Evolutionary conservation across 1,284 basidiomycete species (phyloP), one percentile per base, ranked within the genome.

Genomic region (Mycena citricolor): DNA sequence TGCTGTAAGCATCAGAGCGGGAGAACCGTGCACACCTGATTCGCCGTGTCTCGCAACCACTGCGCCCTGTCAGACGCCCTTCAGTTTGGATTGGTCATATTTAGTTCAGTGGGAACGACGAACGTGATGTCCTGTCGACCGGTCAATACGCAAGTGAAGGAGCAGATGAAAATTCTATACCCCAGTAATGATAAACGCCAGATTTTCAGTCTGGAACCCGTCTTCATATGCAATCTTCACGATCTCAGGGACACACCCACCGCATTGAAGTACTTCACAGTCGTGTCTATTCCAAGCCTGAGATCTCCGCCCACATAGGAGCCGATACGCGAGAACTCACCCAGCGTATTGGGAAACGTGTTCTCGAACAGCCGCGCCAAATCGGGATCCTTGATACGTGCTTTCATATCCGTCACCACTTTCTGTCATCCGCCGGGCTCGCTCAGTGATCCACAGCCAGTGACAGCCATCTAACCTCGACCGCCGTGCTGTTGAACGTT

Each of bases 331-430:
- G 1, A 3, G 8, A 22, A 29, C 28, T 34, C 48, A 74, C 76
- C 77, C 13, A 80, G 66, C 0, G 79, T 81, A 40, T 77, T 77
- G 5, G 79, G 78, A 53, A 79, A 79, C 4, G 79, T 72, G 41
- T 81, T 81, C 58, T 79, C 79, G 47, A 81, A 81, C 28, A 81
- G 54, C 29, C 77, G 69, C 13, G 79, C 78, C 32, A 81, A 46
- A 42, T 81, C 78, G 0, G 78, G 76, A 54, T 80, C 76, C 57
- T 73, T 78, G 17, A 81, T 55, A 19, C 74, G 70, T 14, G 64
- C 51, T 16, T 69, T 79, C 77, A 81, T 77, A 54, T 81, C 72
- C 10, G 49, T 50, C 32, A 78, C 74, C 16, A 79, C 75, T 62
- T 69, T 66, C 75, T 79, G 17, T 14, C 14, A 38, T 10, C n/a